Evolutionary conservation across 495 filamentous ascomycete species (phyloP), one percentile per base, ranked within the genome.

Genomic region (Apodospora peruviana): DNA sequence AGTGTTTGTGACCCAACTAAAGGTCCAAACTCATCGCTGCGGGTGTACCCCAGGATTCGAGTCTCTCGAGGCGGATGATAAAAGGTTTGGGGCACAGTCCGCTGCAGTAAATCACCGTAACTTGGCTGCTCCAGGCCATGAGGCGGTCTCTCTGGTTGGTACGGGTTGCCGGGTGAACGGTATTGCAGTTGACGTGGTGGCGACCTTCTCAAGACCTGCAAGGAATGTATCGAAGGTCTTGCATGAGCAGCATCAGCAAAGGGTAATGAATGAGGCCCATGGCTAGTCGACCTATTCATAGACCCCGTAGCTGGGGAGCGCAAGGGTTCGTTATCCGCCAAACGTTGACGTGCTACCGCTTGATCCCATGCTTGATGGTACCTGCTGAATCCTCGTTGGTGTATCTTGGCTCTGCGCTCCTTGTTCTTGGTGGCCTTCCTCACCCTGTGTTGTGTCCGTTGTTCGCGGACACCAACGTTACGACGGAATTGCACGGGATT

Each of bases 331-430:
- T 53, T 17, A 20, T 52, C 27, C 12, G 11, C 55, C 40, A 34
- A 51, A 29, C 61, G 58, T 32, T 57, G 53, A 19, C 62, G 52
- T 37, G 61, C 62, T 36, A 61, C 45, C 5, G 56, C 64, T 32
- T 69, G 53, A 27, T 58, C 45, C 54, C 64, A 56, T 14, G 68
- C 68, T 14, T 68, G 68, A 48, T 66, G 62, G 36, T 72, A 71
- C 16, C 70, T 60, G 29, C 57, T 60, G 48, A 73, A 69, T 21
- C 66, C 66, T 24, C 32, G 19, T 23, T 48, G 35, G 35, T 39
- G 51, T 34, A 32, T 44, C 11, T 46, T 40, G 11, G 38, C 47
- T 25, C 48, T 43, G 40, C 45, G 55, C 20, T 56, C 58, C 19
- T 50, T 56, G 19, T 43, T 44, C 4, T 47, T 36, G 17, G 47